These are phyloP conservation scores for Aspergillus sclerotiicarbonarius DNA, from an alignment of 495 filamentous ascomycete species.

Conservation along the genomic window DNA sequence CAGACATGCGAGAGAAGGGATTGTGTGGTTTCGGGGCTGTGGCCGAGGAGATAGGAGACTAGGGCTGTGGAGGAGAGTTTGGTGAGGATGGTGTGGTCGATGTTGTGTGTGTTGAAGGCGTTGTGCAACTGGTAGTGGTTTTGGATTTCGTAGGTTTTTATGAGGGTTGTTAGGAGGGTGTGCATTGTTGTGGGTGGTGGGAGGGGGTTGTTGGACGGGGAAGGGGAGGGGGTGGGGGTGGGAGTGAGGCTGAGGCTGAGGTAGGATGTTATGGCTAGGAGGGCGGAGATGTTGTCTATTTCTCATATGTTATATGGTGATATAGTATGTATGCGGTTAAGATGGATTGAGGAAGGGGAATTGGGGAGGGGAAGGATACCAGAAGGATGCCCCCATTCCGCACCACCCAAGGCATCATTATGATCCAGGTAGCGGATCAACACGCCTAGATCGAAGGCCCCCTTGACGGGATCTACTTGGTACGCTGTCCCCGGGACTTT, in stretches of 20 bases:
- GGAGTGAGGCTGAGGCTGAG: slow-evolving; percentile 16
- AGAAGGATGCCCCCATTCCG: slow-evolving; percentile 42
- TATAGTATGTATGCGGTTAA: too few species aligned
- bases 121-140: slow-evolving; percentile 39
- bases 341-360: too few species aligned
- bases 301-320: too few species aligned
- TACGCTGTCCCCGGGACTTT: slow-evolving; percentile 33
- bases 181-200: slow-evolving; percentile 10
- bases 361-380: neutral
- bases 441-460: slow-evolving; percentile 36
- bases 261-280: slow-evolving; percentile 23
- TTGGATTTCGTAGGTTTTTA: slow-evolving; percentile 51
- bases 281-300: slow-evolving; percentile 42
- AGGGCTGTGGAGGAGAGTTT: slow-evolving; percentile 43
- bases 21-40: slow-evolving; percentile 27
- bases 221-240: too few species aligned
- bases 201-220: too few species aligned
- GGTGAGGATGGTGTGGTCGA: slow-evolving; percentile 49
- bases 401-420: slow-evolving; percentile 35
- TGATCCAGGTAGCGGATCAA: slow-evolving; percentile 40
- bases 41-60: slow-evolving; percentile 35
- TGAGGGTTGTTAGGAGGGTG: slow-evolving; percentile 30
- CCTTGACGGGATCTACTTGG: slow-evolving; percentile 33
- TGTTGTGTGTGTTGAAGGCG: slow-evolving; percentile 37
- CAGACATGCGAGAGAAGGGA: slow-evolving; percentile 39